phyloP scores from a whole-genome alignment of 2,329 filamentous ascomycete genomes.

The Ascochyta fabae region DNA sequence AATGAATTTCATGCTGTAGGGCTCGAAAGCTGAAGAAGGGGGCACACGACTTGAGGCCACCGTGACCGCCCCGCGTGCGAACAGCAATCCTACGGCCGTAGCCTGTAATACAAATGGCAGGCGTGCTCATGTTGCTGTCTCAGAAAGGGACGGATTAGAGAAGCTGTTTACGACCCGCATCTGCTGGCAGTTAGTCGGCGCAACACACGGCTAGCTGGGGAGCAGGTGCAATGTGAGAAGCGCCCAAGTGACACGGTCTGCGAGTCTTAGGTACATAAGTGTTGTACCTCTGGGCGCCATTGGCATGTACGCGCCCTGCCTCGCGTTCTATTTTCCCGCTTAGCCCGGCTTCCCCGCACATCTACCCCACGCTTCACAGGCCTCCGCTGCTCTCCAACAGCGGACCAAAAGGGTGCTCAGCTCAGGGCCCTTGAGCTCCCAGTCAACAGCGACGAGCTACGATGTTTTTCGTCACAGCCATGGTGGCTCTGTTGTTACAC shows the following conservation, averaged over 20 bases:
- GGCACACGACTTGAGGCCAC: conserved; percentile 15
- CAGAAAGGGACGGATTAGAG: conserved; percentile 27
- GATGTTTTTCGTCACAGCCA: too few relatives aligned
- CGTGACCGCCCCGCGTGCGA: conserved; percentile 28
- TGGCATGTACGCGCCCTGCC: conserved; percentile 20
- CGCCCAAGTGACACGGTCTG: conserved; percentile 23
- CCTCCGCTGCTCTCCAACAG: conserved; percentile 5
- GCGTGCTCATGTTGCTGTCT: conserved; percentile 42
- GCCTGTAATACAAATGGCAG: conserved; percentile 34
- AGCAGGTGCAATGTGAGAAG: conserved; percentile 20
- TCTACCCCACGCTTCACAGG: conserved; percentile 18
- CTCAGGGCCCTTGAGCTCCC: conserved; percentile 1
- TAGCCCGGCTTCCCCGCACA: conserved; percentile 35
- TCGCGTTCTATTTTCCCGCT: conserved; percentile 32
- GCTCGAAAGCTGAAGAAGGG: conserved; percentile 19
- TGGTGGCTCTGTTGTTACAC: too few relatives aligned
- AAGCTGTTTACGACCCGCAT: conserved; percentile 40
- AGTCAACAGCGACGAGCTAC: background rate
- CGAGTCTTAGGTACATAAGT: conserved; percentile 32
- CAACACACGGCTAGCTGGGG: conserved; percentile 18
- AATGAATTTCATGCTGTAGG: conserved; percentile 27
- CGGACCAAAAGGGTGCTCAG: conserved; percentile 9
- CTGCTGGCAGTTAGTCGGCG: conserved; percentile 30
- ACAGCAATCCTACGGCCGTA: conserved; percentile 30
- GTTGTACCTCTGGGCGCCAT: conserved; percentile 28